phyloP scores from a whole-genome alignment of 306 rosid species.

The Cicer yamashitae region DNA sequence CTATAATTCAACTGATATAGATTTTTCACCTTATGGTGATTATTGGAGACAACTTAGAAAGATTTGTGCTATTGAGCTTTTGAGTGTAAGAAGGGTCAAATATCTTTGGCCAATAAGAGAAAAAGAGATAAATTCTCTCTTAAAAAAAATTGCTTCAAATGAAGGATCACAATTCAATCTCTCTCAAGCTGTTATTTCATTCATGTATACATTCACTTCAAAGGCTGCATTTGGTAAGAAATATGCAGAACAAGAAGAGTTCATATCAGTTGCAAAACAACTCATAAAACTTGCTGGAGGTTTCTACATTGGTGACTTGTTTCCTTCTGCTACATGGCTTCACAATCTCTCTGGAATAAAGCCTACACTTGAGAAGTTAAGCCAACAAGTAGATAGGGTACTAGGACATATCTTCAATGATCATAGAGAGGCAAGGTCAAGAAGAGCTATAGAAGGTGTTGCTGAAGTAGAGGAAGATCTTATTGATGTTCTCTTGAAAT shows the following conservation, averaged over 20 bases:
- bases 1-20: neutral
- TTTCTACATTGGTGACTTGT: slow-evolving; percentile 35
- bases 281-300: neutral
- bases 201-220: neutral
- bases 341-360: slow-evolving; percentile 11
- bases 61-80: slow-evolving; percentile 29
- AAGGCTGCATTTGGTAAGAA: slow-evolving; percentile 33
- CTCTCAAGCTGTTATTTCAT: neutral
- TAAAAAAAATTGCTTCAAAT: neutral
- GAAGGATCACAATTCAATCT: slow-evolving; percentile 24
- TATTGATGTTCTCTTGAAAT: slow-evolving; percentile 30
- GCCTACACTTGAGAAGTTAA: slow-evolving; percentile 26
- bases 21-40: slow-evolving; percentile 33
- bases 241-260: slow-evolving; percentile 4
- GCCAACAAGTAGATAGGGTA: neutral
- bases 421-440: neutral
- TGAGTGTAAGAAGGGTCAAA: slow-evolving; percentile 32
- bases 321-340: slow-evolving; percentile 35
- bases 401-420: slow-evolving; percentile 33
- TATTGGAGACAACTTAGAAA: slow-evolving; percentile 48
- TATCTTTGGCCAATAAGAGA: neutral
- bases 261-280: neutral
- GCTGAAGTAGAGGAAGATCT: slow-evolving; percentile 8
- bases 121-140: slow-evolving; percentile 7
- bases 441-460: neutral